phyloP scores from a whole-genome alignment of 2,329 filamentous ascomycete genomes.

The Scedosporium aurantiacum region DNA sequence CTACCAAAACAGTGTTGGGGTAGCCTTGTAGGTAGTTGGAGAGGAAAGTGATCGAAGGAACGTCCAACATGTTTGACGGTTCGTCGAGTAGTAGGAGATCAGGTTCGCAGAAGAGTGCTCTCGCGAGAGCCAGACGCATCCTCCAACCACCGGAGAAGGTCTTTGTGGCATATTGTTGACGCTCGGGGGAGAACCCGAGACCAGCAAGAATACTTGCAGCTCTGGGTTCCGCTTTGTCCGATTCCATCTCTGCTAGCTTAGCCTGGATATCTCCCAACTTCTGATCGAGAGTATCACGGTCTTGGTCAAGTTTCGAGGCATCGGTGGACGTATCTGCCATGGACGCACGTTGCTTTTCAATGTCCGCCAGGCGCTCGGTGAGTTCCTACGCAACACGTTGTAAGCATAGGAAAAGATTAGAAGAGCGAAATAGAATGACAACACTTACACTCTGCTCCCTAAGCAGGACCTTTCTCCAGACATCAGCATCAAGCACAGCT shows the following conservation, averaged over 20 bases:
- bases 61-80: constrained; percentile 99
- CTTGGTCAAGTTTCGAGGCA: constrained; percentile 71
- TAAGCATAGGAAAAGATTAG: background rate
- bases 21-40: constrained; percentile 90
- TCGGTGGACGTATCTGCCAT: constrained; percentile 89
- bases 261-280: constrained; percentile 83
- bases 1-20: constrained; percentile 88
- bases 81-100: constrained; percentile 94
- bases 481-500: constrained; percentile 91
- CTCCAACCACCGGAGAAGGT: constrained; percentile 99
- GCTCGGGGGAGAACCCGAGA: constrained; percentile 88
- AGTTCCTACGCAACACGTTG: constrained; percentile 50
- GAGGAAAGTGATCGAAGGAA: constrained; percentile 98
- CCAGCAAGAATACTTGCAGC: constrained; percentile 94
- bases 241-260: constrained; percentile 97
- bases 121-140: constrained; percentile 89
- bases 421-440: background rate
- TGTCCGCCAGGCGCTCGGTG: constrained; percentile 57
- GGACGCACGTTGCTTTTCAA: constrained; percentile 66
- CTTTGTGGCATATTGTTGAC: constrained; percentile 86
- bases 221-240: constrained; percentile 91
- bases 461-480: constrained; percentile 93
- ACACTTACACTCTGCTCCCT: constrained; percentile 67
- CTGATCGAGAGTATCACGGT: constrained; percentile 80
- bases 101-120: constrained; percentile 95